A percentile compares a stretch with the other conserved stretches of the same genome.
phyloP scores from a whole-genome alignment of 2,329 filamentous ascomycete species.

The Sclerotinia subarctica region DNA sequence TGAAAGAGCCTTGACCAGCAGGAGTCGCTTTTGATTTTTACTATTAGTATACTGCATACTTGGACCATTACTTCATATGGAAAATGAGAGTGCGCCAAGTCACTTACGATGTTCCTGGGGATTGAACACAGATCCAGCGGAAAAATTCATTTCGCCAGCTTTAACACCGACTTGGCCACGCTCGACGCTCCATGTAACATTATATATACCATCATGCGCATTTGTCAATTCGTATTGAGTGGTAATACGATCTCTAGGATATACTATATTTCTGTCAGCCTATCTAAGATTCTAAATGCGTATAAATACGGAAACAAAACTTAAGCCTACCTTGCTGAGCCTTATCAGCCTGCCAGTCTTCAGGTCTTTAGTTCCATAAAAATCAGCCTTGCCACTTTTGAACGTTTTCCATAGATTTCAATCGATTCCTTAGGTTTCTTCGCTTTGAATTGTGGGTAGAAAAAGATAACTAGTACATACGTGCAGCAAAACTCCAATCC shows the following conservation, averaged over 20 bases:
- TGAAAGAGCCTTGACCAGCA: background rate
- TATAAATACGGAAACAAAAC: background rate
- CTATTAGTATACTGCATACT: background rate
- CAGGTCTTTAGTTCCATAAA: background rate
- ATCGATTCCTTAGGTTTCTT: no score
- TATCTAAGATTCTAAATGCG: no score
- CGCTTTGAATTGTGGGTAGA: background rate
- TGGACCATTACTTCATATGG: no score
- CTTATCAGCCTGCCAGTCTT: conserved; percentile 1
- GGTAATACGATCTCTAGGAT: background rate
- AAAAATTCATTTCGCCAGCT: background rate
- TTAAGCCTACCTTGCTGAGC: background rate
- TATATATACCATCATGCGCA: background rate
- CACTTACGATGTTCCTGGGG: conserved; percentile 4
- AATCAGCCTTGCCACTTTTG: background rate
- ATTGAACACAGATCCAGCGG: background rate
- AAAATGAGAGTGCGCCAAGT: background rate
- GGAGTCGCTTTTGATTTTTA: background rate
- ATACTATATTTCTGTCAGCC: background rate
- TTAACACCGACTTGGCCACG: background rate
- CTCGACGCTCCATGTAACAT: background rate
- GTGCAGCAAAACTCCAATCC: conserved; percentile 9
- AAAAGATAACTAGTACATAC: background rate
- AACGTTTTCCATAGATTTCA: background rate
- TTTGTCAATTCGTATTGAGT: background rate